These are phyloP conservation scores for Lumnitzera littorea DNA, from an alignment of 345 rosid genomes.

Conservation along the genomic window DNA sequence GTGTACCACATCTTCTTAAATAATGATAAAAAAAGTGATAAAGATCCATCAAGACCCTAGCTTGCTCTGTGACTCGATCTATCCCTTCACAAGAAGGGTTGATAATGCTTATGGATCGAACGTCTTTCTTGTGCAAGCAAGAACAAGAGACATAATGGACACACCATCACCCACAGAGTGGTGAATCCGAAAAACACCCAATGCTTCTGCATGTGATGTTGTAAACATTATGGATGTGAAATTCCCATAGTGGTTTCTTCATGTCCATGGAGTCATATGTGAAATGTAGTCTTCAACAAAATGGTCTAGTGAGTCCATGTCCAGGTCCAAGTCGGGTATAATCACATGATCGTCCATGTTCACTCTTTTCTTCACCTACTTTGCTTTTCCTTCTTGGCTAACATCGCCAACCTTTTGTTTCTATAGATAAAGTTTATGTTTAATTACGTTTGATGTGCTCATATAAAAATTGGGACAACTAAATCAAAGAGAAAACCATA, in stretches of 20 bases:
- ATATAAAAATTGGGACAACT: no score
- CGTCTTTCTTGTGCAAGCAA: slow-evolving; percentile 33
- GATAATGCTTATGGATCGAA: slow-evolving; percentile 16
- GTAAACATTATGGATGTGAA: slow-evolving; percentile 30
- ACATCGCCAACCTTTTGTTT: slow-evolving; percentile 14
- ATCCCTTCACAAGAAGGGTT: slow-evolving; percentile 5
- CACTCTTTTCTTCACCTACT: slow-evolving; percentile 27
- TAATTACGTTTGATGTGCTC: no score
- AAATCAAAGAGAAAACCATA: no score
- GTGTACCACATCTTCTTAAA: slow-evolving; percentile 18
- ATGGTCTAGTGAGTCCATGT: slow-evolving; percentile 8
- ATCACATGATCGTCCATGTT: slow-evolving; percentile 26
- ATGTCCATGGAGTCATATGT: slow-evolving; percentile 9
- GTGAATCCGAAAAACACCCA: slow-evolving; percentile 37
- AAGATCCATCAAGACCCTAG: background rate
- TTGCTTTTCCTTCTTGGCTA: slow-evolving; percentile 13
- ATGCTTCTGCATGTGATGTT: slow-evolving; percentile 24
- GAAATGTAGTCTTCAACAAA: slow-evolving; percentile 27
- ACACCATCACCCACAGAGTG: slow-evolving; percentile 62
- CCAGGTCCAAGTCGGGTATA: slow-evolving; percentile 8
- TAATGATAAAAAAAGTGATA: background rate
- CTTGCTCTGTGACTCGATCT: background rate
- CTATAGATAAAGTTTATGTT: no score
- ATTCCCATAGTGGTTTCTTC: slow-evolving; percentile 36
- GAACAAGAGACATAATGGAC: slow-evolving; percentile 54